Conservation (phyloP, 495 filamentous ascomycete species). For the Hypoxylon trugodes region DNA sequence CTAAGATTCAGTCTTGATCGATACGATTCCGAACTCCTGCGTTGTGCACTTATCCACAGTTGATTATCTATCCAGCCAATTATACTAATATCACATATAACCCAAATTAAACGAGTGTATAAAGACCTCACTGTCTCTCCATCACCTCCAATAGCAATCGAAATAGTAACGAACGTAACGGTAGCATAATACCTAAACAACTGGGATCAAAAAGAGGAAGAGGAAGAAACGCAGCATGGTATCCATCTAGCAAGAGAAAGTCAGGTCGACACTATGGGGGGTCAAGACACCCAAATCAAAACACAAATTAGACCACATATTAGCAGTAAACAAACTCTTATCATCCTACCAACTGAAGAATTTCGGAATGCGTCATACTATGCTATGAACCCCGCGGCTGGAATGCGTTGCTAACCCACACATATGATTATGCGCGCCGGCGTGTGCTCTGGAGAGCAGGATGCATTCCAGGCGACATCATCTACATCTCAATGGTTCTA, state of each 20-base stretch:
- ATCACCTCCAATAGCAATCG: neutral
- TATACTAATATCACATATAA: neutral
- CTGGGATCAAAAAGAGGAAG: neutral
- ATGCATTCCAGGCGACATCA: conserved; percentile 39
- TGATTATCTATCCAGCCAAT: too few relatives aligned
- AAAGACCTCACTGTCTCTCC: too few relatives aligned
- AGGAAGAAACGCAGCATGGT: neutral
- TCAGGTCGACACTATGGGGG: neutral
- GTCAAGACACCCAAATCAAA: neutral
- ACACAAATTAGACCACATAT: conserved; percentile 19
- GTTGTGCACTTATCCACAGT: too few relatives aligned
- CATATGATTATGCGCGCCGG: neutral
- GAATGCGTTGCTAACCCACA: conserved; percentile 43
- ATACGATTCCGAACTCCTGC: too few relatives aligned
- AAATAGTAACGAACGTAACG: neutral
- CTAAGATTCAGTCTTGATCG: neutral
- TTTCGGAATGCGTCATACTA: conserved; percentile 34
- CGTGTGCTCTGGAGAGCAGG: neutral
- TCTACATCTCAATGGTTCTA: conserved; percentile 9
- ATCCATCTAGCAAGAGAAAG: neutral
- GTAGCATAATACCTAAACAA: too few relatives aligned
- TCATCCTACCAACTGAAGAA: neutral
- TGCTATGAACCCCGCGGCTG: conserved; percentile 1
- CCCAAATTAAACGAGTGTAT: too few relatives aligned
- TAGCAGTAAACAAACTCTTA: conserved; percentile 9